These are phyloP conservation scores for Hyphodiscus sp. DNA, from an alignment of 2,329 filamentous ascomycete genomes.

Conservation along the genomic window DNA sequence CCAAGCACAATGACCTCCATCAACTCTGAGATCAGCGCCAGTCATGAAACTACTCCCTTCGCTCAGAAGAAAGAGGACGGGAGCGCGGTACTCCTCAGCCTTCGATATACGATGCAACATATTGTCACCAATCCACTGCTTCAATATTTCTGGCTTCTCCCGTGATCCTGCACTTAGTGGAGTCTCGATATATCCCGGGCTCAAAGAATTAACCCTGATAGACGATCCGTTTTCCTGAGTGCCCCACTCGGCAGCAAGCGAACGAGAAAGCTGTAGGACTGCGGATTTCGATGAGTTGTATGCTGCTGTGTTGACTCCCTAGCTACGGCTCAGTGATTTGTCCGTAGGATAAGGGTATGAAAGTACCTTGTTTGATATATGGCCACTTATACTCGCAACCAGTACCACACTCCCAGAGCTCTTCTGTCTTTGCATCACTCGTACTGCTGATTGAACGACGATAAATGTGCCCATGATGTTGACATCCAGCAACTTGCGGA, in stretches of 20 bases:
- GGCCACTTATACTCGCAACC: slow-evolving; percentile 61
- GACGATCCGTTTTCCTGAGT: slow-evolving; percentile 32
- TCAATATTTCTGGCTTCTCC: slow-evolving; percentile 50
- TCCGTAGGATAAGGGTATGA: not conserved
- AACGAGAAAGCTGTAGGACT: slow-evolving; percentile 54
- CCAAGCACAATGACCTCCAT: slow-evolving; percentile 44
- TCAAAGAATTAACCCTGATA: slow-evolving; percentile 56
- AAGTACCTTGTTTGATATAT: slow-evolving; percentile 58
- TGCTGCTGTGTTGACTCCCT: slow-evolving; percentile 9
- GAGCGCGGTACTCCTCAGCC: slow-evolving; percentile 53
- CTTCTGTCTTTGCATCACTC: slow-evolving; percentile 42
- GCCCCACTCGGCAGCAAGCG: slow-evolving; percentile 60
- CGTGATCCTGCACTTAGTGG: slow-evolving; percentile 63
- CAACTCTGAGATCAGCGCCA: slow-evolving; percentile 39
- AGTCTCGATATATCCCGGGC: slow-evolving; percentile 61
- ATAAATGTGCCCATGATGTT: slow-evolving; percentile 66
- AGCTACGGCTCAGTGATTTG: not conserved
- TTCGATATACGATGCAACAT: slow-evolving; percentile 50
- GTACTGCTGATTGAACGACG: slow-evolving; percentile 63
- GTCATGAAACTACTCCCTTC: slow-evolving; percentile 39
- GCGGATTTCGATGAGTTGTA: slow-evolving; percentile 59
- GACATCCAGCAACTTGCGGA: slow-evolving; percentile 60
- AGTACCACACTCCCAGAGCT: slow-evolving; percentile 47
- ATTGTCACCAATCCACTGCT: slow-evolving; percentile 51
- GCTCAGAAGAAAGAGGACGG: slow-evolving; percentile 39